Evolutionary conservation across 768 basidiomycete species (phyloP).

Genomic region (Phlegmacium glaucopus): DNA sequence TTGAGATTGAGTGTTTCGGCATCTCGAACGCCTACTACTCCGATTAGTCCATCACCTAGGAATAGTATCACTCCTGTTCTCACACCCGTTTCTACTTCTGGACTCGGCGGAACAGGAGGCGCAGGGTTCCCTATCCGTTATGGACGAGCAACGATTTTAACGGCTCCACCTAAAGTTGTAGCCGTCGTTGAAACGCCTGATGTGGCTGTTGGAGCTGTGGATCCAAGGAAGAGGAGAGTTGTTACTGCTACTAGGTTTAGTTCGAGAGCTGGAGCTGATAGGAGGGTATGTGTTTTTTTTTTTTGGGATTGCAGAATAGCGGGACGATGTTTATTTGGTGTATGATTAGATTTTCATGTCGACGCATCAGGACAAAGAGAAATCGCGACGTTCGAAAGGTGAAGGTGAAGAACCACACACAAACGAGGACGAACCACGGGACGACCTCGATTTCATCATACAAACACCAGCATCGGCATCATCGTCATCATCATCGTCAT

Average conservation of each 20-base stretch:
- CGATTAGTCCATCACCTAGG: constrained; percentile 43
- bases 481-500: too few species aligned
- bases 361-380: constrained; percentile 65
- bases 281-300: constrained; percentile 47
- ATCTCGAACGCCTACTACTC: constrained; percentile 43
- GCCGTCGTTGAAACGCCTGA: constrained; percentile 86
- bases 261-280: constrained; percentile 75
- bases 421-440: constrained; percentile 20
- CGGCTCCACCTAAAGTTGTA: constrained; percentile 79
- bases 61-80: constrained; percentile 37
- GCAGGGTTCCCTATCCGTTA: constrained; percentile 45
- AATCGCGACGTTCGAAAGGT: constrained; percentile 17
- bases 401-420: constrained; percentile 12
- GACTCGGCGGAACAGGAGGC: too few species aligned
- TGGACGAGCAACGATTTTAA: constrained; percentile 73
- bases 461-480: constrained; percentile 19
- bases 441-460: constrained; percentile 27
- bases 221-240: constrained; percentile 78
- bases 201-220: constrained; percentile 86
- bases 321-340: not conserved
- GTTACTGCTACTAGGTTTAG: constrained; percentile 89
- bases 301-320: not conserved
- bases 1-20: constrained; percentile 38
- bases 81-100: too few species aligned
- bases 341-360: constrained; percentile 71